Percentiles rank a stretch among this genome's conserved stretches.
Evolutionary conservation across 768 basidiomycete genomes (phyloP).

Genomic region (Russula sp.): DNA sequence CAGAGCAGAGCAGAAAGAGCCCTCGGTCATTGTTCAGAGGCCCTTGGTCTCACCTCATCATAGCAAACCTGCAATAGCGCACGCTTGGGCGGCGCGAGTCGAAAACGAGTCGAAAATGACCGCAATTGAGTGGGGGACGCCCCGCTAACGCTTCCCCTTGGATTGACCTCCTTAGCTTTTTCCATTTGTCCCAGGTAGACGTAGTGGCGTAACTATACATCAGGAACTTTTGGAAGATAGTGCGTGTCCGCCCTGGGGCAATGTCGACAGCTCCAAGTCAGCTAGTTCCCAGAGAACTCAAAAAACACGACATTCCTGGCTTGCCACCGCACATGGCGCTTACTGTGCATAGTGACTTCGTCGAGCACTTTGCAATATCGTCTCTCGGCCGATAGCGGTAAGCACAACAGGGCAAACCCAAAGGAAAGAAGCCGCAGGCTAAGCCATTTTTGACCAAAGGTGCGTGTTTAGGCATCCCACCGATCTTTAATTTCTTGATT

Average conservation of each 20-base stretch:
- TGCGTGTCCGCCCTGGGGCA: background rate
- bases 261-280: background rate
- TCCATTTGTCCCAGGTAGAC: too few relatives aligned
- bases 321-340: background rate
- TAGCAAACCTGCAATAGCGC: too few relatives aligned
- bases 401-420: background rate
- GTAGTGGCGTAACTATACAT: too few relatives aligned
- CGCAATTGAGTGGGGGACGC: too few relatives aligned
- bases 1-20: background rate
- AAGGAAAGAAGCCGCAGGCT: background rate
- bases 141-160: too few relatives aligned
- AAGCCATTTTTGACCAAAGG: slow-evolving; percentile 5
- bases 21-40: too few relatives aligned
- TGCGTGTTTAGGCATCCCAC: background rate
- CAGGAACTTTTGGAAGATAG: background rate
- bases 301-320: background rate
- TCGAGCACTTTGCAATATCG: background rate
- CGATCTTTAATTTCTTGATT: slow-evolving; percentile 1
- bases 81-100: too few relatives aligned
- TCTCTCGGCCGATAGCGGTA: background rate
- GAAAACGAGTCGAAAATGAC: too few relatives aligned
- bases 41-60: too few relatives aligned
- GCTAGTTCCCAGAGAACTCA: background rate
- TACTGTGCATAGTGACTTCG: background rate
- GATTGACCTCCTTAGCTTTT: too few relatives aligned